Evolutionary conservation across 1,284 basidiomycete genomes (phyloP), one percentile per base, ranked within the genome.

Genomic region (Fomitopsis betulina): DNA sequence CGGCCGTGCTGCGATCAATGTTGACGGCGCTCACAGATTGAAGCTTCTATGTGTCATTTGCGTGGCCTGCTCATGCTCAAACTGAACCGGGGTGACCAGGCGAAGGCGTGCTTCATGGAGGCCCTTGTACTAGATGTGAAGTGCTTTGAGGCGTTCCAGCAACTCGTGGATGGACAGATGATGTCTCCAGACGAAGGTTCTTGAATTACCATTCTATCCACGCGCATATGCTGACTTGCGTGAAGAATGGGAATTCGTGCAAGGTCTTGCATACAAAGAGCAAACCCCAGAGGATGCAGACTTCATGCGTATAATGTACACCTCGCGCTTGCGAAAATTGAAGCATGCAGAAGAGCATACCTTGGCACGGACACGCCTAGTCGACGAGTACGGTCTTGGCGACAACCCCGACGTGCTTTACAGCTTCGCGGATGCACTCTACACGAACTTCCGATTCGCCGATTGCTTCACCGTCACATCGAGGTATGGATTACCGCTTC

Each of bases 61-160:
- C 87, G 97, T 39, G 97, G 96, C 2, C 77, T 97, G 40, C 81
- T 99, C 17, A 96, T 98, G 84, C 84, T 98, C 30, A 95, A 98
- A 64, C 79, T 98, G 12, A 96, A 95, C 63, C 89, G 94, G 7
- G 85, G 89, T 13, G 89, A 93, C 47, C 84, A 91, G 61, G 97
- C 97, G 0, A 96, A 96, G 68, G 82, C 93, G 58, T 91, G 89
- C 62, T 98, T 98, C 70, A 90, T 98, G 85, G 94, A 98, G 65
- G 96, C 97, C 1, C 80, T 99, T 15, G 83, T 89, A 0, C 79
- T 98, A 13, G 97, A 99, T 67, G 93, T 99, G 27, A 98, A 98
- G 73, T 98, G 96, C 72, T 99, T 95, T 69, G 97, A 99, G 64
- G 91, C 94, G 1, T 99, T 98, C 67, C 85, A 91, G 56, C 91